Conservation (phyloP, 495 filamentous ascomycete species). For the Umbilicaria muhlenbergii region DNA sequence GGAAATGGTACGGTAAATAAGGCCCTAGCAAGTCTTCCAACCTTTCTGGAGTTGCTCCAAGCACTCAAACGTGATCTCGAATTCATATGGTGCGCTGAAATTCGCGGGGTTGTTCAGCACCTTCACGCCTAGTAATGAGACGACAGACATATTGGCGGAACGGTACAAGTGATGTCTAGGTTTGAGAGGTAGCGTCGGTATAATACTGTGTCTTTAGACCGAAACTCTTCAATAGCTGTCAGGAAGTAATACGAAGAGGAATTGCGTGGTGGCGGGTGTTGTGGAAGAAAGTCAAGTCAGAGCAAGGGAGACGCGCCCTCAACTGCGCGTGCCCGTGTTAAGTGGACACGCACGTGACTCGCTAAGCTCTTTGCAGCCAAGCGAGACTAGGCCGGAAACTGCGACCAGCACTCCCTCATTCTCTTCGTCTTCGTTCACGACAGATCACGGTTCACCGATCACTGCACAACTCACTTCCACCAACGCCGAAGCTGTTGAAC, state of each 20-base stretch:
- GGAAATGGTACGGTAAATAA: background rate
- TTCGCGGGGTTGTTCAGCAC: slow-evolving; percentile 91
- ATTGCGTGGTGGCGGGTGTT: slow-evolving; percentile 6
- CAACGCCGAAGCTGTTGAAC: too few species aligned
- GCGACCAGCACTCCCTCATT: too few species aligned
- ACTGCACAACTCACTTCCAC: too few species aligned
- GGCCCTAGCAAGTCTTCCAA: slow-evolving; percentile 18
- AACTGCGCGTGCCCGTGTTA: too few species aligned
- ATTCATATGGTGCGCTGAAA: slow-evolving; percentile 78
- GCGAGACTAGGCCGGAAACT: too few species aligned
- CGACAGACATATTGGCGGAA: slow-evolving; percentile 68
- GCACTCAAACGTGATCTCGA: slow-evolving; percentile 98
- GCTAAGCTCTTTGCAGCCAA: too few species aligned
- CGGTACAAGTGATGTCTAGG: too few species aligned
- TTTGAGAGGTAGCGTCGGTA: too few species aligned
- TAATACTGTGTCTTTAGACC: slow-evolving; percentile 13
- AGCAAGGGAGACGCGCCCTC: background rate
- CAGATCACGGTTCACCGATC: too few species aligned
- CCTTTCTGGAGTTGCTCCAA: slow-evolving; percentile 86
- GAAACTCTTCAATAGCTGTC: background rate
- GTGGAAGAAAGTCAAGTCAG: slow-evolving; percentile 2
- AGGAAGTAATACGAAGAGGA: background rate
- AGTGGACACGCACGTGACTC: too few species aligned
- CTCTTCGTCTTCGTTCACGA: too few species aligned
- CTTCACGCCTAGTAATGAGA: slow-evolving; percentile 86